Percentiles rank a stretch among this genome's conserved stretches.
phyloP scores from a whole-genome alignment of 148 eudicot species.

The Vaccinium vitisidaea region DNA sequence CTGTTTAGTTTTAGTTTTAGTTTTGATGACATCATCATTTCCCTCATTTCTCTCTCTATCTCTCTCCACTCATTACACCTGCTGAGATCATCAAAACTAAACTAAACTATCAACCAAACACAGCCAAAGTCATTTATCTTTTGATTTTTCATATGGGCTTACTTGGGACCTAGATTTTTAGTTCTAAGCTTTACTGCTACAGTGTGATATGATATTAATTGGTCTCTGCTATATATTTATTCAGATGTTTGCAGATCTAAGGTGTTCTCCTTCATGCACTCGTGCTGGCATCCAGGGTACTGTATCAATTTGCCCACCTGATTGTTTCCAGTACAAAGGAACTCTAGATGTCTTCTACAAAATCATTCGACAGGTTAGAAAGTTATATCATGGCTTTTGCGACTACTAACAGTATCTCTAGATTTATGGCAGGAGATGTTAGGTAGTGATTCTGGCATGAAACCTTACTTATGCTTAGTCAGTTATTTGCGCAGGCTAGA shows the following conservation, averaged over 20 bases:
- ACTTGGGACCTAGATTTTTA: background rate
- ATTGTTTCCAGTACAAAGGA: constrained; percentile 96
- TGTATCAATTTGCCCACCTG: constrained; percentile 90
- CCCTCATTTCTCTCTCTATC: too few relatives aligned
- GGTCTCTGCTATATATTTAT: constrained; percentile 19
- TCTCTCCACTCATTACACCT: too few relatives aligned
- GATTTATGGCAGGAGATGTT: background rate
- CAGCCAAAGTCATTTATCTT: background rate
- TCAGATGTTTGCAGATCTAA: constrained; percentile 95
- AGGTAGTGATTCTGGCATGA: constrained; percentile 6
- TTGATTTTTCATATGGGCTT: background rate
- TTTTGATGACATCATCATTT: too few relatives aligned
- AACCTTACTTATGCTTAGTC: background rate
- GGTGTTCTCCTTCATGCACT: constrained; percentile 88
- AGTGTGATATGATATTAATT: constrained; percentile 4
- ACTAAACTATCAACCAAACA: too few relatives aligned
- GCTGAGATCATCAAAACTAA: too few relatives aligned
- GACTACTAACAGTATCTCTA: background rate
- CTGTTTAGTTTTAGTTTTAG: too few relatives aligned
- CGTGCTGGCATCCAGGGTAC: constrained; percentile 96
- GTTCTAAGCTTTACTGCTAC: background rate
- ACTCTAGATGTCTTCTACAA: constrained; percentile 87
- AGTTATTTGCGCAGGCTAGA: background rate
- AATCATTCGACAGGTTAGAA: constrained; percentile 81
- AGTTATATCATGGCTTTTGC: background rate